phyloP scores from a whole-genome alignment of 2,329 filamentous ascomycete genomes.

The Exophiala sideris region DNA sequence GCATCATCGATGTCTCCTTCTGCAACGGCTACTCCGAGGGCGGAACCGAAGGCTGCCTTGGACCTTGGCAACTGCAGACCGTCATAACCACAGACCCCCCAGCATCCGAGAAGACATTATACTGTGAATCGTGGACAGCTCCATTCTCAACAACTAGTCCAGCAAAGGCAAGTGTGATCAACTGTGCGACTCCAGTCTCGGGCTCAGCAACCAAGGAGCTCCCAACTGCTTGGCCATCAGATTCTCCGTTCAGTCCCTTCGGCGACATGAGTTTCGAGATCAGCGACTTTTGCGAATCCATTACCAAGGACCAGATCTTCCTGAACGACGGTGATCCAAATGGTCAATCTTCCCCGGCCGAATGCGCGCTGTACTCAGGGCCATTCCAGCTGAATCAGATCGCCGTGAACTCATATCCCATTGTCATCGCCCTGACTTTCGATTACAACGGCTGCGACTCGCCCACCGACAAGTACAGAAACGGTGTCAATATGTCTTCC shows the following conservation, averaged over 20 bases:
- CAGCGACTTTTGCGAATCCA: too few relatives aligned
- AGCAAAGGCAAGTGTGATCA: not conserved
- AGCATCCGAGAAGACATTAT: not conserved
- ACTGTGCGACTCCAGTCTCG: conserved; percentile 1
- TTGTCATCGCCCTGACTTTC: not conserved
- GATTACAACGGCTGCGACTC: not conserved
- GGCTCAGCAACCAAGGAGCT: not conserved
- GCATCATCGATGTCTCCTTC: not conserved
- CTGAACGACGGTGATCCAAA: too few relatives aligned
- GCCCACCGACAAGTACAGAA: not conserved
- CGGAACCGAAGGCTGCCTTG: not conserved
- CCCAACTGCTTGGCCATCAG: not conserved
- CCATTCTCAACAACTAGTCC: conserved; percentile 1
- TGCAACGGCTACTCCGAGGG: not conserved
- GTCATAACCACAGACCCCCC: not conserved
- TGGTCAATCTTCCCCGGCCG: too few relatives aligned
- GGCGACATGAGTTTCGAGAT: too few relatives aligned
- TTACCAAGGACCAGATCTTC: too few relatives aligned
- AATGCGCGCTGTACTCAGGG: too few relatives aligned
- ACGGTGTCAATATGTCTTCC: conserved; percentile 1
- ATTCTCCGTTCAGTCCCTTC: not conserved
- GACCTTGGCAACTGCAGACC: not conserved
- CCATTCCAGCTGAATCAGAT: not conserved
- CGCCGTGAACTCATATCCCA: not conserved
- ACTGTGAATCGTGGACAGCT: conserved; percentile 1